Evolutionary conservation across 495 filamentous ascomycete genomes (phyloP), one percentile per base, ranked within the genome.

Genomic region (Chaetomidium leptoderma): DNA sequence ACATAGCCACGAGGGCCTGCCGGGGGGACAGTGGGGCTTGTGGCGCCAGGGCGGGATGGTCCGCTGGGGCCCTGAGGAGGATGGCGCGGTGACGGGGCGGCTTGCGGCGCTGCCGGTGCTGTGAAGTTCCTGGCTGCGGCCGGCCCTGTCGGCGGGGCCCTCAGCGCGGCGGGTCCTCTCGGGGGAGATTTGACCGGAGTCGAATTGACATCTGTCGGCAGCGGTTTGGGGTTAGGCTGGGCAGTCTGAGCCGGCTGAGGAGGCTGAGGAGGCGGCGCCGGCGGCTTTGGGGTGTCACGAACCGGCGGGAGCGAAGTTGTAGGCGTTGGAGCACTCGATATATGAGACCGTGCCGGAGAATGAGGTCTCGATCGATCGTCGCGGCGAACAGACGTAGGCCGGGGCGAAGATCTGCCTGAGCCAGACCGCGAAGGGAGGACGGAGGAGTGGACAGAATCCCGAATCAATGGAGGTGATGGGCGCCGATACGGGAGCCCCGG

Each of bases 1-100:
- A 77, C 66, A 32, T 78, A 80, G 14, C 75, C 75, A 32, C 77
- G 67, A 1, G 77, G 77, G n/a, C 77, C 77, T 0, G 77, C 63
- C 0, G 76, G 76, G 6, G 76, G 75, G 2, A 72, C 66, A 19
- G 67, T 66, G 1, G 74, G 69, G 37, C 70, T 75, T 9, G 66
- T 60, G 17, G 66, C 69, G 21, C 72, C 74, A 16, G 67, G 59
- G 51, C 74, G 69, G 24, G 65, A 63, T 9, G 66, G 63, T 8
- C 58, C 66, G 44, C 58, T 63, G 9, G 74, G 66, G 0, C 62
- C 53, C 10, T 64, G 66, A 14, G 65, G 57, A 13, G 69, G 64
- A 23, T 64, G 70, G 57, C 68, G 72, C 10, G 63, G 61, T 16
- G 63, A 61, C 44, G 66, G 67, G 16, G 57, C 59, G n/a, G 57